Conservation (phyloP, 176 grass and related monocot species). For the Bolboschoenus planiculmis region DNA sequence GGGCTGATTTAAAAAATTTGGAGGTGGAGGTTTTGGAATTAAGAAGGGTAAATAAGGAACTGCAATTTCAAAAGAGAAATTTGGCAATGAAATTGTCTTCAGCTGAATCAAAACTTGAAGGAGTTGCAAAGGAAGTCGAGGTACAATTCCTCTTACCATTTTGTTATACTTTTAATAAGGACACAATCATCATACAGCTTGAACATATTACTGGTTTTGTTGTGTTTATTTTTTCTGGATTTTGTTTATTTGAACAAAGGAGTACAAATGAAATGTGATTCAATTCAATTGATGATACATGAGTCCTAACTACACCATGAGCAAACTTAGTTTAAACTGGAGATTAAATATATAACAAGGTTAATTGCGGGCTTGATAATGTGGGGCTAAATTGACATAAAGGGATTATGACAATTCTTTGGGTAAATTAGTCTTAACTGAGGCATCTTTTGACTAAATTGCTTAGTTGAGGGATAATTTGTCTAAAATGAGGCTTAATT, state of each 20-base stretch:
- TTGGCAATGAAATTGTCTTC: slow-evolving; percentile 79
- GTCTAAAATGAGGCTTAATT: neutral
- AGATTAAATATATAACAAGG: neutral
- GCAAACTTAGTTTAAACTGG: neutral
- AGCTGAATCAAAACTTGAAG: slow-evolving; percentile 83
- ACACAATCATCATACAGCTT: neutral
- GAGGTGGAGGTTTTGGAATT: slow-evolving; percentile 86
- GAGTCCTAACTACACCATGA: neutral
- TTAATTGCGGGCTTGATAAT: neutral
- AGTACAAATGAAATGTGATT: neutral
- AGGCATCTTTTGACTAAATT: no score
- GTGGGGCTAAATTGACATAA: neutral
- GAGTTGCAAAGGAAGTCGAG: slow-evolving; percentile 72
- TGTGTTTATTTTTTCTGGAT: neutral
- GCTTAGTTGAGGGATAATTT: neutral
- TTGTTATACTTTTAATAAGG: neutral
- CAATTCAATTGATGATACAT: neutral
- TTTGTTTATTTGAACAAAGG: neutral
- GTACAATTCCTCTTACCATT: slow-evolving; percentile 36
- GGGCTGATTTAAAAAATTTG: slow-evolving; percentile 49
- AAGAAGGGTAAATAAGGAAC: slow-evolving; percentile 82
- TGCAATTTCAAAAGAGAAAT: slow-evolving; percentile 93
- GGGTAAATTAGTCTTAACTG: no score
- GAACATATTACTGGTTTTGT: neutral
- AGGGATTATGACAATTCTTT: no score